Base-by-base conservation (phyloP, 2,329 filamentous ascomycete genomes). In the Bipolaris zeicola region DNA sequence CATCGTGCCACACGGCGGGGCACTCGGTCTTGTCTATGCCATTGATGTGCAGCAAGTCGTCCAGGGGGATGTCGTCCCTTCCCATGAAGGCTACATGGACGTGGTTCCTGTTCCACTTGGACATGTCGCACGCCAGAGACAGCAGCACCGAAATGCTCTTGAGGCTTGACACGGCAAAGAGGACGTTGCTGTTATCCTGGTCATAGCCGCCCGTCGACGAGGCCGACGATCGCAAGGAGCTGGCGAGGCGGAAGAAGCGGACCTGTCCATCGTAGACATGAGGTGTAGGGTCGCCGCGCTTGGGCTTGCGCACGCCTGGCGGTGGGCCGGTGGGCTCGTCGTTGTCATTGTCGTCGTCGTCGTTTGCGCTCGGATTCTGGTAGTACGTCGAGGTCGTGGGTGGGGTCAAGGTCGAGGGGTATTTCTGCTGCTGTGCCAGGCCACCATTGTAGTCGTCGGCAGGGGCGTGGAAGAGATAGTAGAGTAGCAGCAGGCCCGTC, bases 111-210 rank as follows among this genome's bases (percentile, higher is more conserved):
- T 84, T 82, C 74, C 87, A 83, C 20, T 75, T 75, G 6, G 87
- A 88, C 93, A 97, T 97, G 66, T 91, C 85, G 75, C 95, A 98
- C 5, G 93, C 91, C 70, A 96, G 81, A 0, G 92, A 92, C 31
- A 96, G 79, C 50, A 97, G 74, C 31, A 84, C 83, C 0, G 90
- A 84, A 14, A 87, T 86, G 70, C 91, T 95, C 72, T 85, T 85
- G 48, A 96, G 77, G 58, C 83, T 92, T 0, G 90, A 88, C 3
- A 90, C 87, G 4, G 88, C 89, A 71, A 96, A 96, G 3, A 97
- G 76, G 14, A 96, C 83, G 67, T 92, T 92, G 48, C 84, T 84
- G 68, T 90, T 91, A 36, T 77, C 71, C 31, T 71, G 60, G 50
- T 78, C 78, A 46, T 76, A 75, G 4, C 87, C 87, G 24, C 79